Conservation (phyloP, 768 basidiomycete species). For the Gyrodon lividus region DNA sequence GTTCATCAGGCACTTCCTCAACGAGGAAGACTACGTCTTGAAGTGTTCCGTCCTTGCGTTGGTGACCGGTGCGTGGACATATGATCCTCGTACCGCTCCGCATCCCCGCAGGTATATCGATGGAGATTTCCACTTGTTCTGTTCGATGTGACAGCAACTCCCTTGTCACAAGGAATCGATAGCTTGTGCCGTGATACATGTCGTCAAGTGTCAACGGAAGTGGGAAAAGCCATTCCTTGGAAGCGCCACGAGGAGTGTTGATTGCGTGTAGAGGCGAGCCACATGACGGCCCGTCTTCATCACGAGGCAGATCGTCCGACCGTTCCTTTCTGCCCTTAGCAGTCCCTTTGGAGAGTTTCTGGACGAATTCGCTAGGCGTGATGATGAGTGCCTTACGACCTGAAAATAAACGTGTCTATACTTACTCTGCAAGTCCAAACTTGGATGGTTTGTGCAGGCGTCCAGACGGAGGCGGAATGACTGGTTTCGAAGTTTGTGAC, state of each 20-base stretch:
- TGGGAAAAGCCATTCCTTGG: slow-evolving; percentile 68
- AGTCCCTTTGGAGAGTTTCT: slow-evolving; percentile 23
- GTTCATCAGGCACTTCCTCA: slow-evolving; percentile 55
- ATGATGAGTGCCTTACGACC: slow-evolving; percentile 8
- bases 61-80: slow-evolving; percentile 67
- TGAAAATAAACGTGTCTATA: not conserved
- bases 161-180: slow-evolving; percentile 60
- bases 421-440: slow-evolving; percentile 31
- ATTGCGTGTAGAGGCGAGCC: slow-evolving; percentile 40
- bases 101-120: slow-evolving; percentile 63
- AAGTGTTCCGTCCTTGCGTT: slow-evolving; percentile 50
- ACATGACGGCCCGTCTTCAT: slow-evolving; percentile 23
- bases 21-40: slow-evolving; percentile 70
- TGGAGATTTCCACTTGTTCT: slow-evolving; percentile 55
- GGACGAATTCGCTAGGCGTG: slow-evolving; percentile 28
- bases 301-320: slow-evolving; percentile 1
- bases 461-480: slow-evolving; percentile 29
- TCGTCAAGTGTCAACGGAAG: slow-evolving; percentile 62
- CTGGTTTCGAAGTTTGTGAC: slow-evolving; percentile 23
- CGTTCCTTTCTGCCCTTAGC: slow-evolving; percentile 7
- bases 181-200: slow-evolving; percentile 53
- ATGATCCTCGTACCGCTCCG: slow-evolving; percentile 57
- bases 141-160: slow-evolving; percentile 47
- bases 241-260: slow-evolving; percentile 39
- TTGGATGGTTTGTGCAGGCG: slow-evolving; percentile 20